Percentiles rank a stretch among this genome's conserved stretches.
phyloP scores from a whole-genome alignment of 768 basidiomycete genomes.

The Lenzites betulinus region DNA sequence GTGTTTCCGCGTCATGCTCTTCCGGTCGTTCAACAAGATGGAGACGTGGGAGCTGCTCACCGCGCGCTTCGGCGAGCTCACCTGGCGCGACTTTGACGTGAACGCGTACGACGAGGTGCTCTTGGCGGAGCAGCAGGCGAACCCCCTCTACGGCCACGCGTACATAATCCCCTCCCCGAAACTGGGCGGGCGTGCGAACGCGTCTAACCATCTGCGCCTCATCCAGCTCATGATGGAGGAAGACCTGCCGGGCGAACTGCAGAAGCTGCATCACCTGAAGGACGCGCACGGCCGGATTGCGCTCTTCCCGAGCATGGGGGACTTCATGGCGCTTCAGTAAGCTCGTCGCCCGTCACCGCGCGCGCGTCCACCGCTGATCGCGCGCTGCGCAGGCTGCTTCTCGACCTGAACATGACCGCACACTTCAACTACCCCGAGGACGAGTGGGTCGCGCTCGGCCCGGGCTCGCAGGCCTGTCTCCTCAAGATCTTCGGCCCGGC shows the following conservation, averaged over 20 bases:
- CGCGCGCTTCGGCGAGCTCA: conserved; percentile 54
- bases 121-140: conserved; percentile 23
- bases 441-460: conserved; percentile 72
- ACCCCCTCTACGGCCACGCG: conserved; percentile 64
- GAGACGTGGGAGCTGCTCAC: conserved; percentile 70
- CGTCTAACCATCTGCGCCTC: conserved; percentile 64
- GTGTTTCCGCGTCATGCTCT: conserved; percentile 71
- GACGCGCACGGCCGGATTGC: conserved; percentile 60
- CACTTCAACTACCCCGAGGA: conserved; percentile 60
- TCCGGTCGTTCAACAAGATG: conserved; percentile 70
- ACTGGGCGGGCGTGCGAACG: conserved; percentile 47
- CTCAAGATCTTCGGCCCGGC: conserved; percentile 60
- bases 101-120: conserved; percentile 56
- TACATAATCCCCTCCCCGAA: conserved; percentile 73
- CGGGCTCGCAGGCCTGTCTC: conserved; percentile 68
- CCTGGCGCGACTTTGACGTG: conserved; percentile 60
- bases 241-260: conserved; percentile 51
- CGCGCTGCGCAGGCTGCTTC: conserved; percentile 31
- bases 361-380: not conserved
- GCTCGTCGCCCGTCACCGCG: conserved; percentile 39
- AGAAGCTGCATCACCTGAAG: conserved; percentile 52
- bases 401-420: conserved; percentile 41
- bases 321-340: conserved; percentile 72
- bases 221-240: conserved; percentile 50
- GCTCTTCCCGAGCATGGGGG: conserved; percentile 73